phyloP scores from a whole-genome alignment of 2,329 filamentous ascomycete species.

The Neofusicoccum cordaticola region DNA sequence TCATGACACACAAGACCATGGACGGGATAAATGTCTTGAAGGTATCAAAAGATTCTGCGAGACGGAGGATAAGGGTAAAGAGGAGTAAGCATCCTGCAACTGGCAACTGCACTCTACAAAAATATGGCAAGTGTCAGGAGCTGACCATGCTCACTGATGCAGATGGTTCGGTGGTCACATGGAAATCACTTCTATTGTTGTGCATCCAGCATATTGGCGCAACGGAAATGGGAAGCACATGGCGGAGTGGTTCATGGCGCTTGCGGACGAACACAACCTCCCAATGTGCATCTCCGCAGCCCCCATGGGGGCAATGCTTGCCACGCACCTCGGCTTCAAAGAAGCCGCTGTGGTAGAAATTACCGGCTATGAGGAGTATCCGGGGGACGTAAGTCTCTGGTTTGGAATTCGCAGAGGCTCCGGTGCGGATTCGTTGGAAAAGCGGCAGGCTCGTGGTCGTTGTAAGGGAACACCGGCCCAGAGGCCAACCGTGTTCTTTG shows the following conservation, averaged over 20 bases:
- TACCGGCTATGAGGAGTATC: not conserved
- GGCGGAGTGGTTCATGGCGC: not conserved
- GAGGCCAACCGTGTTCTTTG: too few species aligned
- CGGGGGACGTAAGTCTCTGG: not conserved
- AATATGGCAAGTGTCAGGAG: not conserved
- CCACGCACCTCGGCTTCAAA: not conserved
- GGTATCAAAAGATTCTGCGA: not conserved
- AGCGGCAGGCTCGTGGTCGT: too few species aligned
- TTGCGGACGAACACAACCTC: not conserved
- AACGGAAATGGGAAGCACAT: not conserved
- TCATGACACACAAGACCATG: not conserved
- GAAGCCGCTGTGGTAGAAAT: not conserved
- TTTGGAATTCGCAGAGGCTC: slow-evolving; percentile 25
- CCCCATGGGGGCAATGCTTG: not conserved
- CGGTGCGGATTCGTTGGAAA: too few species aligned
- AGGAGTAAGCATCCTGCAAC: not conserved
- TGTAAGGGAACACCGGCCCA: too few species aligned
- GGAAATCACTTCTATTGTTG: not conserved
- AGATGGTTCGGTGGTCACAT: not conserved
- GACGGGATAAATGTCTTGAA: not conserved
- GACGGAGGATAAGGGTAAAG: not conserved
- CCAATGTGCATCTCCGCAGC: not conserved
- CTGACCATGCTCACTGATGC: not conserved
- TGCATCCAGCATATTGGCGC: not conserved
- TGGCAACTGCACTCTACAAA: too few species aligned